Evolutionary conservation across 192 early-diverging fungal species (phyloP).

Genomic region (Coemansia asiatica): DNA sequence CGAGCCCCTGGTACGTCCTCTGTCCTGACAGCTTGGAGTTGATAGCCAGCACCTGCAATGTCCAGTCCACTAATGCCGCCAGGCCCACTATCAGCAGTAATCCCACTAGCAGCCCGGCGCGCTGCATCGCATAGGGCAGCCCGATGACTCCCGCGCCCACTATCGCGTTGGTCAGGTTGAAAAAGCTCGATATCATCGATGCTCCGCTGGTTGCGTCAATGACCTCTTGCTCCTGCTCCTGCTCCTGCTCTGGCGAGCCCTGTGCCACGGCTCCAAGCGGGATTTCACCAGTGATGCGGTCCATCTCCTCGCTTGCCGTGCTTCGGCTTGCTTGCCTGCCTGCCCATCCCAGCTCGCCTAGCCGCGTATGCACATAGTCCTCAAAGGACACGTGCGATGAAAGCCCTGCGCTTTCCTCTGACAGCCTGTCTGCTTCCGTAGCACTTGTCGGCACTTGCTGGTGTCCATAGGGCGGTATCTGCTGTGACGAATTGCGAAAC

Average conservation of each 20-base stretch:
- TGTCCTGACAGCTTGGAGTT: slow-evolving; percentile 76
- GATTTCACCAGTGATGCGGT: no score
- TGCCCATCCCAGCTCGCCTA: slow-evolving; percentile 7
- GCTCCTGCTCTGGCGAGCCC: background rate
- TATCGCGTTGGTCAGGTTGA: slow-evolving; percentile 93
- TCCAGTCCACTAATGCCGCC: slow-evolving; percentile 70
- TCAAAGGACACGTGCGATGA: slow-evolving; percentile 1
- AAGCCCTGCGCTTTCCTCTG: background rate
- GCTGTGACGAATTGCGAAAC: background rate
- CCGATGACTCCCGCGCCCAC: slow-evolving; percentile 89
- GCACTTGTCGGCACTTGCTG: slow-evolving; percentile 8
- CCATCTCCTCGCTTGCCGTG: background rate
- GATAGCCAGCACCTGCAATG: slow-evolving; percentile 69
- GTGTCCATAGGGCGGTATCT: background rate
- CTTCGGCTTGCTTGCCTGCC: background rate
- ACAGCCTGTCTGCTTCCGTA: slow-evolving; percentile 12
- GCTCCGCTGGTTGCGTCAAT: slow-evolving; percentile 18
- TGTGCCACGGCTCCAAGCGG: background rate
- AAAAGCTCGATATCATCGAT: slow-evolving; percentile 55
- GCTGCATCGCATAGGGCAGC: slow-evolving; percentile 79
- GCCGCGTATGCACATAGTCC: slow-evolving; percentile 5
- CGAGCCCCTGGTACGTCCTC: slow-evolving; percentile 79
- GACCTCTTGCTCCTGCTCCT: background rate
- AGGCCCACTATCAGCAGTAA: slow-evolving; percentile 56
- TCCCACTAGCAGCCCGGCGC: slow-evolving; percentile 71